Evolutionary conservation across 352 stramenopile species (phyloP), one percentile per base, ranked within the genome.

Genomic region (Globisporangium cederbergense): DNA sequence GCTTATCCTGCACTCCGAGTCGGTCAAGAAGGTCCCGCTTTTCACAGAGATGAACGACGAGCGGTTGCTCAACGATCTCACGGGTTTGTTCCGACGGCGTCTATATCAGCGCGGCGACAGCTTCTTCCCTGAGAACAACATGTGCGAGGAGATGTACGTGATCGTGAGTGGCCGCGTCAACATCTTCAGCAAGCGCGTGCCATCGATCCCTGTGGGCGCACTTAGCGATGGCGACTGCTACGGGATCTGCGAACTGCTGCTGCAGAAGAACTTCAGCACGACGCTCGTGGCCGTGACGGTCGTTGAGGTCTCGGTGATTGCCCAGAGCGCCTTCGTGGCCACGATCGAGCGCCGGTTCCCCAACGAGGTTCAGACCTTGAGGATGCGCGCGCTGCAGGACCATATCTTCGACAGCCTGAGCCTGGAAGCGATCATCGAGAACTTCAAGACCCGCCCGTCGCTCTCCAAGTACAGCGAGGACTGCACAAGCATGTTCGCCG

Each of bases 141-240:
- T 93, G 18, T 90, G 84, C 54, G 73, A 89, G 22, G 81, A 90
- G 62, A 84, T 91, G 64, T 83, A 88, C 40, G 79, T 93, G 4
- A 68, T 93, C 1, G 75, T 91, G 16, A 77, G 69, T 20, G 84
- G 84, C 1, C 66, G 73, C 57, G 81, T 80, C 11, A 88, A 93
- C 46, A 63, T 90, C 7, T 91, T 78, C 52, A 80, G 67, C 28
- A 81, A 79, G 63, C 63, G 68, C 5, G 54, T 75, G 1, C 64
- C 65, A 3, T 25, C 53, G 3, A 70, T 88, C 4, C 84, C 84
- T 0, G 67, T 91, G 0, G 79, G 79, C 0, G 78, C 82, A 0
- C 55, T 93, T 4, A 75, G 76, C 0, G 72, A 81, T 2, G 84
- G 82, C 4, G 74, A 81, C 30, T 90, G 77, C 53, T 89, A 85